Base-by-base conservation (phyloP, 2,329 filamentous ascomycete species). In the Scedosporium minutisporum region DNA sequence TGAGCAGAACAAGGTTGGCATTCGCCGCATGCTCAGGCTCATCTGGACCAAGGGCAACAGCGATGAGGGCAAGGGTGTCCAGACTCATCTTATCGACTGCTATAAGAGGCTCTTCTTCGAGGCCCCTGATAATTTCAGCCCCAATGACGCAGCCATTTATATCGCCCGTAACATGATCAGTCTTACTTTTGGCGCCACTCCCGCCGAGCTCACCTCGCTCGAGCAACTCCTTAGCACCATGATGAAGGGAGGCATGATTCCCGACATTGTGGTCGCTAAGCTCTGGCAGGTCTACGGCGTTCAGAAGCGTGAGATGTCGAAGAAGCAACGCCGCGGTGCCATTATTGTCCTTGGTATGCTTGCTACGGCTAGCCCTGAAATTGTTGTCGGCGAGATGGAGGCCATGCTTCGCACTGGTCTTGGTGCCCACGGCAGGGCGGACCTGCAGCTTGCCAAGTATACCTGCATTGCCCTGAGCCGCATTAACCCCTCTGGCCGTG, bases 11-110 rank as follows among this genome's bases (percentile, higher is more conserved):
- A 93, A 96, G 73, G 78, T 88, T 46, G 95, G 96, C 63, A 97
- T 99, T 70, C 86, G 93, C 64, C 88, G 92, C 63, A 99, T 99
- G 95, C 82, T 99, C 66, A 88, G 93, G 61, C 81, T 99, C 21
- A 99, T 99, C 73, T 99, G 95, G 95, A 99, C 95, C 66, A 99
- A 99, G 77, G 93, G 95, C 68, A 99, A 97, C 76, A 97, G 92
- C 69, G 95, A 99, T 70, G 96, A 99, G 80, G 95, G 96, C 69
- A 99, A 97, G 77, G 95, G 95, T 63, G 93, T 99, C 2, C 96
- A 99, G 72, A 90, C 90, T 2, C 95, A 99, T 74, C 82, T 99
- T 33, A 96, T 99, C 67, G 95, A 99, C 68, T 96, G 91, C 74
- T 99, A 99, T 79, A 95, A 90, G 71, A 87, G 91, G 21, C 84